Base-by-base conservation (phyloP, 1,284 basidiomycete genomes). In the Cryptococcus sp. region DNA sequence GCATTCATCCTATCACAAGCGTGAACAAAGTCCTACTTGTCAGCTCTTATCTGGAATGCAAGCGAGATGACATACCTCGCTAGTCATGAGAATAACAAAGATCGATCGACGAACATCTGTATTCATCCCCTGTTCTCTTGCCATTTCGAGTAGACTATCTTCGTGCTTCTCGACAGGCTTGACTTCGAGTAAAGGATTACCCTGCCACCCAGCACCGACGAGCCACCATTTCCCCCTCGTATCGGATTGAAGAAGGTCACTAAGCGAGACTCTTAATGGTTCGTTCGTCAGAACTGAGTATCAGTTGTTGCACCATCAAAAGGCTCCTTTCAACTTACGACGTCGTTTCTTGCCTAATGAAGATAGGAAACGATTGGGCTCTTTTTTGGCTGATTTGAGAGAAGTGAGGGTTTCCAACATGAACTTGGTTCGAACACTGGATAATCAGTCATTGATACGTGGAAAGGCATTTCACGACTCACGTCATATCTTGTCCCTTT, bases 221-320 rank as follows among this genome's bases (percentile, higher is more conserved):
- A 98, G 80, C 96, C 96, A 98, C 96, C 96, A 98, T 76, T 94
- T 96, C 2, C 96, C 96, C 65, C 85, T 88, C 25, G 82, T 87
- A 51, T 89, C 85, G 0, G 91, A 87, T 1, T 85, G 83, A 53
- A 84, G 85, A 10, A 98, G 79, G 72, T 98, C 94, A n/a, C 82
- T 78, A 19, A 98, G 78, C 0, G 85, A 84, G 1, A 93, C 83
- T 1, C 90, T 85, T 7, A 96, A 79, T 0, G 91, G 85, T 50
- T 96, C 92, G 59, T 89, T 84, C 0, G 85, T 82, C 53, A 85
- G 77, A 2, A 90, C 91, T 92, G 53, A 40, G 22, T 2, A 37
- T 36, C 34, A 36, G 34, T 39, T 24, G 52, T 55, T 28, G 13
- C 19, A 21, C 19, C n/a, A 23, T 4, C n/a, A n/a, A 21, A 23